These are phyloP conservation scores for Stemphylium vesicarium DNA, from an alignment of 2,329 filamentous ascomycete genomes.

Conservation along the genomic window DNA sequence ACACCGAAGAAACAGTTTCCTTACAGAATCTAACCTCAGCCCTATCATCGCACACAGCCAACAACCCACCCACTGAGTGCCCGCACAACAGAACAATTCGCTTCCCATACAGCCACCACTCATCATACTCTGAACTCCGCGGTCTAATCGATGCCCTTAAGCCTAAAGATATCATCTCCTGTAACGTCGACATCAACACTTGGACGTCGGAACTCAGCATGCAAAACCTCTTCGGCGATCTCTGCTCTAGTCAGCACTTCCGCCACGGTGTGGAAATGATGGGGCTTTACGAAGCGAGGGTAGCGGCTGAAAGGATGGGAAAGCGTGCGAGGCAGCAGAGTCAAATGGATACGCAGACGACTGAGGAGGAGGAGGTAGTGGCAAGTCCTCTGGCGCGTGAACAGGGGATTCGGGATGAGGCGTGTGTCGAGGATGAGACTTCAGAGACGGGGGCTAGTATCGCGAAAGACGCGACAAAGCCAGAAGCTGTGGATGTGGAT, in stretches of 20 bases:
- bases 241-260: slow-evolving; percentile 68
- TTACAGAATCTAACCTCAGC: slow-evolving; percentile 42
- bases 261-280: slow-evolving; percentile 70
- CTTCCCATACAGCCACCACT: slow-evolving; percentile 90
- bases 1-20: slow-evolving; percentile 33
- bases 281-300: slow-evolving; percentile 31
- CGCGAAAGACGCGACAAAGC: no score
- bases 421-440: no score
- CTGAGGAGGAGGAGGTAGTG: not conserved
- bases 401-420: no score
- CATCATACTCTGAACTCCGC: slow-evolving; percentile 81
- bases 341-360: slow-evolving; percentile 20
- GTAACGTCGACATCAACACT: slow-evolving; percentile 66
- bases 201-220: slow-evolving; percentile 74
- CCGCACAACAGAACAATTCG: slow-evolving; percentile 42
- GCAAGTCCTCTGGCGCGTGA: not conserved
- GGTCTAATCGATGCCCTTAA: slow-evolving; percentile 70
- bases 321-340: slow-evolving; percentile 20
- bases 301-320: slow-evolving; percentile 9
- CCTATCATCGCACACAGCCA: slow-evolving; percentile 26
- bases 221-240: slow-evolving; percentile 70
- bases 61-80: not conserved
- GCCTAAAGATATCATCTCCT: slow-evolving; percentile 81
- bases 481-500: no score
- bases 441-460: no score